These are phyloP conservation scores for Lachancea dasiensis DNA, from an alignment of 805 yeast species.

Conservation along the genomic window DNA sequence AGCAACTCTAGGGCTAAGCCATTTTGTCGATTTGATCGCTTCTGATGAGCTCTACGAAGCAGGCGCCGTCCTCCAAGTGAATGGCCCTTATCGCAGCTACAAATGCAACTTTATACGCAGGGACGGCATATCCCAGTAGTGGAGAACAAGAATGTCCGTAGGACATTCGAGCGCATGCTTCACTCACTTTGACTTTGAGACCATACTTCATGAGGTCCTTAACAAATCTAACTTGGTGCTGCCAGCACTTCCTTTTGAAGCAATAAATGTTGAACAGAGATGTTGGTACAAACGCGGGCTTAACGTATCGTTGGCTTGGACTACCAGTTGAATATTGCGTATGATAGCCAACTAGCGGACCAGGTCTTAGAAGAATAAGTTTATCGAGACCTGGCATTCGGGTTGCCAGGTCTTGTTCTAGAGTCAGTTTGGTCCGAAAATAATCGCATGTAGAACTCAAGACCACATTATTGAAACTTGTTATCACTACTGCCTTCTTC, in stretches of 20 bases:
- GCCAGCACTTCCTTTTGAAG: constrained; percentile 13
- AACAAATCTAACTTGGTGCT: constrained; percentile 11
- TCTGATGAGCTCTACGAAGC: constrained; percentile 14
- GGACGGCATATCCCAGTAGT: constrained; percentile 22
- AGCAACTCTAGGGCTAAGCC: too few relatives aligned
- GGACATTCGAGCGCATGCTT: constrained; percentile 16
- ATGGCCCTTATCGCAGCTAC: constrained; percentile 16
- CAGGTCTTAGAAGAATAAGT: constrained; percentile 22
- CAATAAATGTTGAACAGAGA: constrained; percentile 4
- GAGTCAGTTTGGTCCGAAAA: constrained; percentile 16
- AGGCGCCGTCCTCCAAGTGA: constrained; percentile 4
- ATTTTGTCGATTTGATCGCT: constrained; percentile 20
- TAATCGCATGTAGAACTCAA: constrained; percentile 17
- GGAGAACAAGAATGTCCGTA: constrained; percentile 22
- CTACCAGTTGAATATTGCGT: neutral
- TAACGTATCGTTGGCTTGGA: neutral
- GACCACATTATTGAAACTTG: constrained; percentile 21
- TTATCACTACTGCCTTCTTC: constrained; percentile 19
- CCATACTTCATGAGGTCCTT: constrained; percentile 13
- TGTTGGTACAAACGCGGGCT: neutral
- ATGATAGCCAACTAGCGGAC: constrained; percentile 27
- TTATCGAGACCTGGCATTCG: constrained; percentile 11
- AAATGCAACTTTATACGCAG: constrained; percentile 20
- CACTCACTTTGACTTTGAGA: constrained; percentile 17
- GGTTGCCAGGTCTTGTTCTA: constrained; percentile 18